Evolutionary conservation across 352 stramenopile genomes (phyloP), one percentile per base, ranked within the genome.

Genomic region (Phytophthora crassamura): DNA sequence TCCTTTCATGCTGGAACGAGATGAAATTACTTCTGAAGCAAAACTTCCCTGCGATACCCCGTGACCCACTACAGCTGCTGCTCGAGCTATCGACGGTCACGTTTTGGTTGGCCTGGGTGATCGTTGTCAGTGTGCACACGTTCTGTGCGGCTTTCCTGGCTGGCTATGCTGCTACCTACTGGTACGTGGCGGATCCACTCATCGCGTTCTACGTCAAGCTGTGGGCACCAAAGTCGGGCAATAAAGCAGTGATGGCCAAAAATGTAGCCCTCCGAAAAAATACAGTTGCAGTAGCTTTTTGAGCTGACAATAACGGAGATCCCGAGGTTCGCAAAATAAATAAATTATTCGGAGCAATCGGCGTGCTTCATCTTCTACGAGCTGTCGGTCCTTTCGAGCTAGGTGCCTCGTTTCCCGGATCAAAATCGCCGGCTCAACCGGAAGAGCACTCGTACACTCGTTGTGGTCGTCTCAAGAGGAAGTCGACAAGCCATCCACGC

Each of bases 201-300:
- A 59, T 48, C 36, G 50, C 38, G 1, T 47, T 40, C 11, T 59
- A 59, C 38, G 50, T 59, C 4, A 28, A 46, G 25, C 38, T 59
- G 20, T 59, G 38, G 36, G 16, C 50, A 7, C 50, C 40, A 5
- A 49, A 6, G n/a, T 12, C 4, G 2, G 20, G 50, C 14, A 59
- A 59, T 28, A 16, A 48, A 18, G 28, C 38, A 36, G 50, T 58
- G 36, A 5, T 58, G 25, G 28, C 40, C 38, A 22, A 6, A 8
- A 39, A 49, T 28, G 18, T n/a, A n/a, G n/a, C n/a, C n/a, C n/a
- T n/a, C n/a, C n/a, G n/a, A n/a, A n/a, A n/a, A n/a, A n/a, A n/a
- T n/a, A n/a, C n/a, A n/a, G n/a, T n/a, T n/a, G n/a, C n/a, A n/a
- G n/a, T n/a, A n/a, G n/a, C n/a, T n/a, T n/a, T n/a, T n/a, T n/a